Base-by-base conservation (phyloP, 75 land plant species). In the Picea glauca region DNA sequence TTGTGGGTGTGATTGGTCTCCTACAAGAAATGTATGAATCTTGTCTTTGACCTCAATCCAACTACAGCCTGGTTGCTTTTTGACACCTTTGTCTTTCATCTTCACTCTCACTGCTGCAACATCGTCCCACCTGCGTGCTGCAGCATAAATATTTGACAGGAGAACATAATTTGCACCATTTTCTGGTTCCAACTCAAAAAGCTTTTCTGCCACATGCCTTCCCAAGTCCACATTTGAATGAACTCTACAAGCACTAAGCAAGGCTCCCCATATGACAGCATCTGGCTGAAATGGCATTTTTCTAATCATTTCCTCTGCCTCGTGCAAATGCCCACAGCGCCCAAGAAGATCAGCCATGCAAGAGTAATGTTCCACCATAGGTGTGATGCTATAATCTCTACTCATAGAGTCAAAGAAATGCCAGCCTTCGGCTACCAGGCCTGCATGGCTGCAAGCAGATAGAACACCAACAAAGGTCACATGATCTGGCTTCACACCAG, bases 331-430 rank as follows among this genome's bases (percentile, higher is more conserved):
- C 33, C 75, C 75, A 18, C 35, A 31, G 32, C 75, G 23, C n/a
- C 75, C 31, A 23, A 73, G 33, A 23, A 73, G 75, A 35, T 73
- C 75, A 23, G 33, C 75, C 75, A 73, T 73, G 33, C 75, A 73
- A 32, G 38, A 31, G 75, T 73, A 73, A 26, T 73, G 75, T 31
- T 73, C 75, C 9, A 73, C 35, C 31, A 2, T 35, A 7, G 75
- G 75, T 62, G 21, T 78, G 15, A 77, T 77, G 66, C n/a, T 4
- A 61, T 77, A 61, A 2, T 60, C 35, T 23, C 35, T 26, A 66
- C 26, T 50, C 56, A 50, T 50, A 9, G 56, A 50, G 56, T 8
- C 56, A 50, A 50, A 50, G 11, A 50, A 50, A 50, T 50, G 56
- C 56, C 56, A 50, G 9, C 56, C 56, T 50, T 50, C 56, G 11